Evolutionary conservation across 495 filamentous ascomycete genomes (phyloP), one percentile per base, ranked within the genome.

Genomic region (Talaromyces stipitatus): DNA sequence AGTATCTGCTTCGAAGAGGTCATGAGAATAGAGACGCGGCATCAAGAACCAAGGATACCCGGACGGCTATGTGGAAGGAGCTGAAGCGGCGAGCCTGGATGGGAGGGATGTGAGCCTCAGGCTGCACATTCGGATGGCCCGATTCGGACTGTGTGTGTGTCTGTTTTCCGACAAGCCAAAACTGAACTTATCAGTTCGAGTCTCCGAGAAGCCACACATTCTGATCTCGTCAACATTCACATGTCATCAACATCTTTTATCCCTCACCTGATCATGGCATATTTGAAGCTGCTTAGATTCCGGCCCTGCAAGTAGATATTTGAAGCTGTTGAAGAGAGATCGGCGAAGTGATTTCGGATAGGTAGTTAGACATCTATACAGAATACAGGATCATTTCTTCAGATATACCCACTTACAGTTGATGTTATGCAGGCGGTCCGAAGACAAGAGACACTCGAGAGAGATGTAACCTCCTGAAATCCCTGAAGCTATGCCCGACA

Each of bases 21-120:
- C 76, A 89, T 58, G 89, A 94, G 77, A 94, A 94, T 64, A 79
- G 78, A 66, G 89, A 91, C 63, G 87, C 90, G 16, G 82, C 89
- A 22, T 68, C 76, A 48, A 71, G 89, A 63, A 90, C 87, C n/a
- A 73, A 62, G 58, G 83, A 82, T 38, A 85, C 84, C 11, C 72
- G 82, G 54, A 68, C 80, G 58, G 89, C 87, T 1, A 83, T 90
- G 76, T 72, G 73, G 58, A 63, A 45, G 20, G 89, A 92, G 71
- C 26, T 91, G 50, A 62, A 71, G 63, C 74, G 85, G 65, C 74
- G 87, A 8, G 30, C 22, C 36, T 46, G 18, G 33, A 23, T 27
- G 11, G 23, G 38, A 5, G 28, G 26, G 22, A 23, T 4, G n/a
- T 50, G 20, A 46, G 16, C 20, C 20, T 11, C 20, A 46, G 43